Percentiles rank a stretch among this genome's conserved stretches.
phyloP scores from a whole-genome alignment of 805 yeast species.

The Hanseniaspora meyeri region DNA sequence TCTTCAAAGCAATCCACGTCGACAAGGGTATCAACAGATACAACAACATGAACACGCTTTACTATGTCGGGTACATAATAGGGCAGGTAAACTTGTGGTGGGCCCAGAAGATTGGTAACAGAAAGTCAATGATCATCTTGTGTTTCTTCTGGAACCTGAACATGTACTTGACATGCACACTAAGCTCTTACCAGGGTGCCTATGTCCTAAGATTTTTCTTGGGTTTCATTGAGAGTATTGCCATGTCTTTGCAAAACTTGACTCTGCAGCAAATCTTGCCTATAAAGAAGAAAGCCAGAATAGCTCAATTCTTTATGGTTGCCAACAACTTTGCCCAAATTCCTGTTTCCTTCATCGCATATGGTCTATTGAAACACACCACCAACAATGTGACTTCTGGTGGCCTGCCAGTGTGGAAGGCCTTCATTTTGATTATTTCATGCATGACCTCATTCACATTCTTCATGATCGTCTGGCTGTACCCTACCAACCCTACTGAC shows the following conservation, averaged over 20 bases:
- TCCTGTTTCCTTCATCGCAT: slow-evolving; percentile 34
- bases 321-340: slow-evolving; percentile 21
- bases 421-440: slow-evolving; percentile 39
- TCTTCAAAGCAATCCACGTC: slow-evolving; percentile 10
- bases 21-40: slow-evolving; percentile 6
- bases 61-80: slow-evolving; percentile 12
- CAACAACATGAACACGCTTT: slow-evolving; percentile 8
- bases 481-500: slow-evolving; percentile 40
- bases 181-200: slow-evolving; percentile 8
- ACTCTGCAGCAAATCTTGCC: slow-evolving; percentile 34
- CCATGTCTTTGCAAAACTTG: slow-evolving; percentile 32
- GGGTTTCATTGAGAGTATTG: slow-evolving; percentile 34
- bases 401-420: slow-evolving; percentile 34
- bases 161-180: slow-evolving; percentile 7
- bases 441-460: slow-evolving; percentile 32
- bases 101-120: slow-evolving; percentile 6
- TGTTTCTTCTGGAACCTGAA: slow-evolving; percentile 6
- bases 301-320: slow-evolving; percentile 34
- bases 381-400: background rate
- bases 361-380: slow-evolving; percentile 20
- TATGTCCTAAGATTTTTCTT: slow-evolving; percentile 33
- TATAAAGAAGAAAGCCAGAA: slow-evolving; percentile 29
- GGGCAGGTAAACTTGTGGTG: slow-evolving; percentile 10
- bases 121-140: slow-evolving; percentile 2
- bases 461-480: slow-evolving; percentile 25